Conservation (phyloP, 805 yeast genomes). For the Saccharomyces kudriavzevii region DNA sequence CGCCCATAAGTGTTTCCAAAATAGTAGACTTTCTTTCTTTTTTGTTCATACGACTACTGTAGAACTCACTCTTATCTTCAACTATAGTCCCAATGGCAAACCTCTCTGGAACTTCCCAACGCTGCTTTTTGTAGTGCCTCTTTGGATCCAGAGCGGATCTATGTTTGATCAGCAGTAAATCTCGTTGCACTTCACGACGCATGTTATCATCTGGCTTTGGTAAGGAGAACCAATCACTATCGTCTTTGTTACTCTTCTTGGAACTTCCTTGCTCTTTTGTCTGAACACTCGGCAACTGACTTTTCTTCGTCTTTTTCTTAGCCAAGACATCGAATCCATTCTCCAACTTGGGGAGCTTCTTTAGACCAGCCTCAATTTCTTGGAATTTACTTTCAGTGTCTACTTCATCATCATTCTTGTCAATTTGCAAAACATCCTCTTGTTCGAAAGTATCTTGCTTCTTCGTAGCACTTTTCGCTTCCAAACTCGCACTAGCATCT, state of each 20-base stretch:
- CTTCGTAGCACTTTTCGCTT: not conserved
- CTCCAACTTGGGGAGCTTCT: conserved; percentile 24
- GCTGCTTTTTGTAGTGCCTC: conserved; percentile 84
- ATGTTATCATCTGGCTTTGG: conserved; percentile 70
- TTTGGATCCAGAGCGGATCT: conserved; percentile 92
- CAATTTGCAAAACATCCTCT: conserved; percentile 10
- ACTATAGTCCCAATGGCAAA: conserved; percentile 86
- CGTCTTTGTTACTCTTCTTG: conserved; percentile 1
- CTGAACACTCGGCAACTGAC: not conserved
- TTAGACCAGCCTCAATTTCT: conserved; percentile 22
- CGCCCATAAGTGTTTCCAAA: conserved; percentile 75
- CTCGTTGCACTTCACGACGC: conserved; percentile 51
- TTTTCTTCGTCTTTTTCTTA: not conserved
- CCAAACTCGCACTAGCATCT: conserved; percentile 2
- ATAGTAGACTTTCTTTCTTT: conserved; percentile 71
- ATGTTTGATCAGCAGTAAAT: conserved; percentile 68
- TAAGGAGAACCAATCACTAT: conserved; percentile 73
- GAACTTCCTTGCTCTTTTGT: not conserved
- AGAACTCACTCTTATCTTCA: conserved; percentile 75
- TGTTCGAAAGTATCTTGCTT: not conserved
- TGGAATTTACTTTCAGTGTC: conserved; percentile 19
- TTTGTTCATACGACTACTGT: conserved; percentile 47
- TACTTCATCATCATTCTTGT: conserved; percentile 10
- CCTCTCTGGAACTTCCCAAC: conserved; percentile 65
- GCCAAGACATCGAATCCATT: conserved; percentile 25